Conservation (phyloP, 768 basidiomycete genomes). For the Panellus pusillus region DNA sequence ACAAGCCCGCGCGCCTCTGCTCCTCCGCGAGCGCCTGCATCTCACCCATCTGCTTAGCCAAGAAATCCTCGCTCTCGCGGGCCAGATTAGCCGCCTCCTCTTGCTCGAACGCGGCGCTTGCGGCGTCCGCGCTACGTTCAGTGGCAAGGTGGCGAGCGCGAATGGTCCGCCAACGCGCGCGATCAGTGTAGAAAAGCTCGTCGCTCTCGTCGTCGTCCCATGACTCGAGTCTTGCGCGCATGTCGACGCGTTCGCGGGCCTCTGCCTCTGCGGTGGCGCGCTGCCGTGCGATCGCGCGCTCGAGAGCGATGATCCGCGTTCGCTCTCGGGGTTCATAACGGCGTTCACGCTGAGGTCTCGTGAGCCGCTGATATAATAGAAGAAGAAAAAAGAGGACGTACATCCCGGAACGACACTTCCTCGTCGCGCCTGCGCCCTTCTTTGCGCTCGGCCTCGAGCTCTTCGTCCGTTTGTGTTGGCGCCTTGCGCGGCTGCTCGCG, state of each 20-base stretch:
- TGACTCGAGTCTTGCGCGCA: constrained; percentile 77
- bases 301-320: constrained; percentile 71
- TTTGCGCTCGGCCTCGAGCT: constrained; percentile 80
- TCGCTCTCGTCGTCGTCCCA: constrained; percentile 95
- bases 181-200: constrained; percentile 89
- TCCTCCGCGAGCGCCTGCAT: constrained; percentile 90
- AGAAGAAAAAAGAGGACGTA: constrained; percentile 41
- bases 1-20: constrained; percentile 85
- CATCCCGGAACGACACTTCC: constrained; percentile 84
- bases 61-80: constrained; percentile 89
- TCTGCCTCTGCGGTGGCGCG: constrained; percentile 72
- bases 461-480: constrained; percentile 77
- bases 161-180: constrained; percentile 83
- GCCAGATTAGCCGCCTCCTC: constrained; percentile 86
- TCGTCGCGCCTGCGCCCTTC: constrained; percentile 75
- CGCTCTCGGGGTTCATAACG: constrained; percentile 92
- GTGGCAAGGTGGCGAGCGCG: constrained; percentile 68
- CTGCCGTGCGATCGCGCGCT: constrained; percentile 74
- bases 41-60: constrained; percentile 93
- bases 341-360: constrained; percentile 70
- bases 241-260: constrained; percentile 76
- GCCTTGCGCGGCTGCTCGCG: constrained; percentile 44
- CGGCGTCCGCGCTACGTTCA: constrained; percentile 83
- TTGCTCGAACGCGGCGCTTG: constrained; percentile 79
- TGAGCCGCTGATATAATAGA: constrained; percentile 7